Conservation (phyloP, 1,284 basidiomycete species). For the Cutaneotrichosporon sp. region DNA sequence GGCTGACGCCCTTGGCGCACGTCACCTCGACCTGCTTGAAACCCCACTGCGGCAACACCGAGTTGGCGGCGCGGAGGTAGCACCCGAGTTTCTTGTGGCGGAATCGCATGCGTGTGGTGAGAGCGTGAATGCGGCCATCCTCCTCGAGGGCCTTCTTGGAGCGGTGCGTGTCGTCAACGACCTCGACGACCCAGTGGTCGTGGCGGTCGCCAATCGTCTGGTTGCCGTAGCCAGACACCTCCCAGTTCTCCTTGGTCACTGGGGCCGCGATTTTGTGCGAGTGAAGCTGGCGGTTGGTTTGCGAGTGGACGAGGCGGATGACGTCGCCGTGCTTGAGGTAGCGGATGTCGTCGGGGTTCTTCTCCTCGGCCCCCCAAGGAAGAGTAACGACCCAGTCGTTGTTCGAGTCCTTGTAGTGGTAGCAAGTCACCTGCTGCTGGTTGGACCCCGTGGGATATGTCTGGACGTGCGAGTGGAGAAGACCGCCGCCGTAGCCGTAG, state of each 20-base stretch:
- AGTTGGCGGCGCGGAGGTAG: conserved; percentile 85
- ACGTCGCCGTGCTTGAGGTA: conserved; percentile 74
- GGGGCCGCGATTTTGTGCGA: conserved; percentile 85
- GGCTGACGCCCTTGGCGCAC: conserved; percentile 84
- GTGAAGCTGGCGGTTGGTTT: conserved; percentile 88
- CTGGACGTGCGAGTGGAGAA: conserved; percentile 94
- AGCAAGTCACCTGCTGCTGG: conserved; percentile 98
- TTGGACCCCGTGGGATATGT: conserved; percentile 86
- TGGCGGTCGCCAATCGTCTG: conserved; percentile 75
- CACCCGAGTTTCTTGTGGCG: conserved; percentile 72
- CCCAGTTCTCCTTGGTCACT: conserved; percentile 81
- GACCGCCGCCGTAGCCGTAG: conserved; percentile 94
- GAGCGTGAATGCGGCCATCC: conserved; percentile 67
- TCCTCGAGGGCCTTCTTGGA: conserved; percentile 57
- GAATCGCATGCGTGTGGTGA: conserved; percentile 86
- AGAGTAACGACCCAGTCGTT: conserved; percentile 86
- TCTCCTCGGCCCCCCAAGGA: conserved; percentile 59
- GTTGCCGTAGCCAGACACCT: conserved; percentile 92
- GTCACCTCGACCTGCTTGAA: conserved; percentile 98
- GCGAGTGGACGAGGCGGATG: conserved; percentile 71
- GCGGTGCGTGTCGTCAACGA: conserved; percentile 79
- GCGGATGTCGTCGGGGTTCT: conserved; percentile 57
- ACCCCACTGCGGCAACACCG: conserved; percentile 91
- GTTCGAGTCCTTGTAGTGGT: conserved; percentile 98
- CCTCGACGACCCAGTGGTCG: conserved; percentile 90